Evolutionary conservation across 2,329 filamentous ascomycete species (phyloP).

Genomic region (Pestalotiopsis sp.): DNA sequence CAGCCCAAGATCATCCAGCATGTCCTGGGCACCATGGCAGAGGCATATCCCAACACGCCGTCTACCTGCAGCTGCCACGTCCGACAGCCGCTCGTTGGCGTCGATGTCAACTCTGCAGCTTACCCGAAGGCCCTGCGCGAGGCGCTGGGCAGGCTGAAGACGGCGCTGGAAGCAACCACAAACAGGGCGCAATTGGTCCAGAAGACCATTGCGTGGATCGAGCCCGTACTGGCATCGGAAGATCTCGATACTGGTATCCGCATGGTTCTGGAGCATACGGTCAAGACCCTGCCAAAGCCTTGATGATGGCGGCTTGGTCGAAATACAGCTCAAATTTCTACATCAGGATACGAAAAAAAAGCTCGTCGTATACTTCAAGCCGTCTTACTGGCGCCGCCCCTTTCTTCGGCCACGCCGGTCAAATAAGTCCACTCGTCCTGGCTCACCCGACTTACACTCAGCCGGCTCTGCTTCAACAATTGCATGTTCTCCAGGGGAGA

Average conservation of each 20-base stretch:
- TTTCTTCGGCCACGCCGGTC: conserved; percentile 50
- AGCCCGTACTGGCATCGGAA: conserved; percentile 50
- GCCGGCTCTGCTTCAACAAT: conserved; percentile 76
- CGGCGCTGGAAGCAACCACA: conserved; percentile 45
- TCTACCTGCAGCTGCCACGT: conserved; percentile 73
- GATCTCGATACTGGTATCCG: conserved; percentile 59
- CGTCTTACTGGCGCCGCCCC: conserved; percentile 26
- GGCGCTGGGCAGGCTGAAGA: conserved; percentile 65
- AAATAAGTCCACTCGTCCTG: conserved; percentile 68
- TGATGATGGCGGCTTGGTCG: conserved; percentile 17
- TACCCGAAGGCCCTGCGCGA: conserved; percentile 75
- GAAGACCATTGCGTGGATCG: conserved; percentile 59
- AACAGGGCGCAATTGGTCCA: conserved; percentile 48
- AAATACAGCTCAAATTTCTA: neutral
- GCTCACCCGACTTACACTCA: conserved; percentile 78
- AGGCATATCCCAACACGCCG: conserved; percentile 61
- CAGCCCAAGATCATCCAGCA: conserved; percentile 71
- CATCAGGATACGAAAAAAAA: neutral
- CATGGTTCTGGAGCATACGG: conserved; percentile 58
- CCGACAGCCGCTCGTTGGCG: conserved; percentile 68
- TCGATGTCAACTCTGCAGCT: conserved; percentile 64
- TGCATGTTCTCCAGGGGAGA: conserved; percentile 75
- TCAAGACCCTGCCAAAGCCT: conserved; percentile 28
- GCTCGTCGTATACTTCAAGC: neutral
- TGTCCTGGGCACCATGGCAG: conserved; percentile 67